Base-by-base conservation (phyloP, 2,329 filamentous ascomycete species). In the Colletotrichum navitas region DNA sequence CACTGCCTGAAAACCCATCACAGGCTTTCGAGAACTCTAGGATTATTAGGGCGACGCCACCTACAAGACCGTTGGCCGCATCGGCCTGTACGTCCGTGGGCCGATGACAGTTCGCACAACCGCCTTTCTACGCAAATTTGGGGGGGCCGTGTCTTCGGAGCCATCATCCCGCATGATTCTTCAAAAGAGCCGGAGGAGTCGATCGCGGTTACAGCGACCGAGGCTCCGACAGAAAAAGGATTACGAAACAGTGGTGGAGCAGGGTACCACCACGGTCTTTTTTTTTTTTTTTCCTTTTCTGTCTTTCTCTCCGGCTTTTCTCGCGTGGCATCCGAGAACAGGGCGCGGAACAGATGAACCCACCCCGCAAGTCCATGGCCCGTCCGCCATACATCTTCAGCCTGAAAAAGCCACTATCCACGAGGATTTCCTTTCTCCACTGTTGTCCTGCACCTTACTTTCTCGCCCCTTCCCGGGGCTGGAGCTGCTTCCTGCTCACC, bases 291-390 rank as follows among this genome's bases (percentile, higher is more conserved):
- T 39, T 39, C 2, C 5, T 16, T 16, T 16, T 7, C 5, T 18
- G 14, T 11, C 39, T 18, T 18, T 41, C 39, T 18, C 41, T 21
- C 41, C 43, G 8, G 4, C 3, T n/a, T 18, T 29, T 29, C 29
- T 55, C 59, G 60, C 64, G 36, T 59, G 68, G 64, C 29, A 36
- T 21, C 5, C 10, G 32, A 14, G 26, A 63, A 26, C 36, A 59
- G 24, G 52, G 36, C 8, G 49, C 45, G 29, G 65, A 71, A 68
- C 45, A 60, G 68, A 71, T 39, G 68, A 71, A 71, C 68, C 59
- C 63, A 68, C 63, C 59, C 59, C 63, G 65, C 8, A 47, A 60
- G 36, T 39, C 65, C 68, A 60, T 68, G 65, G 54, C 45, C 65
- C 45, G 52, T 63, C 52, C 68, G 43, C 59, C 65, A 52, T 34